Evolutionary conservation across 1,139 yeast species (phyloP).

Genomic region (Ashbya aceris): DNA sequence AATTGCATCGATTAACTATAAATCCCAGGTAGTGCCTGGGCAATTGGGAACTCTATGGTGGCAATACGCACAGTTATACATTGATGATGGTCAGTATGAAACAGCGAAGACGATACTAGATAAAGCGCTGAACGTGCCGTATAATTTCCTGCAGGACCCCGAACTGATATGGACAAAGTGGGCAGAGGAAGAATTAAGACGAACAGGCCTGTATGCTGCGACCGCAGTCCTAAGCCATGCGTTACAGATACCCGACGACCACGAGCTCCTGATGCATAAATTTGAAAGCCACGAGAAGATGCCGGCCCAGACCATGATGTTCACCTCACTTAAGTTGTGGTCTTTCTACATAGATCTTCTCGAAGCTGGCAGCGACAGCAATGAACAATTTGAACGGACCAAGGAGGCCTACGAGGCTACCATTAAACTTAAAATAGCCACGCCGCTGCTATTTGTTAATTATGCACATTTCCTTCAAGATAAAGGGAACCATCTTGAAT

Average conservation of each 20-base stretch:
- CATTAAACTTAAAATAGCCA: conserved; percentile 56
- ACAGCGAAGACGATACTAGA: conserved; percentile 51
- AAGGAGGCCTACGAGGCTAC: conserved; percentile 49
- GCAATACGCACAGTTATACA: conserved; percentile 57
- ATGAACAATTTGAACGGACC: conserved; percentile 36
- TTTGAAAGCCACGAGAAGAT: conserved; percentile 21
- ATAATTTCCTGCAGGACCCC: conserved; percentile 50
- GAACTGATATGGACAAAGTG: conserved; percentile 63
- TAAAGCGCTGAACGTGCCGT: conserved; percentile 67
- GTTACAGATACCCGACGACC: conserved; percentile 35
- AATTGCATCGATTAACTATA: conserved; percentile 56
- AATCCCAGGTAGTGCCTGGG: conserved; percentile 37
- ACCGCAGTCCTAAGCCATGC: conserved; percentile 45
- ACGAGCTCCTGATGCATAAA: conserved; percentile 18
- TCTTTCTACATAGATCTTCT: conserved; percentile 62
- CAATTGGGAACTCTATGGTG: conserved; percentile 55
- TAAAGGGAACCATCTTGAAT: conserved; percentile 38
- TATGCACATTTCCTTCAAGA: conserved; percentile 57
- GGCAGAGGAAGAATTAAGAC: conserved; percentile 56
- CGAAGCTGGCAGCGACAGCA: conserved; percentile 39
- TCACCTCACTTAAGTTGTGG: conserved; percentile 62
- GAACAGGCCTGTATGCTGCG: conserved; percentile 45
- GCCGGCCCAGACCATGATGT: conserved; percentile 51
- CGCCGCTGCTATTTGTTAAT: conserved; percentile 57
- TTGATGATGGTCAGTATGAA: conserved; percentile 42